A percentile compares a stretch with the other conserved stretches of the same genome.
Evolutionary conservation across 169 alveolate genomes (phyloP).

Genomic region (Theileria equi): DNA sequence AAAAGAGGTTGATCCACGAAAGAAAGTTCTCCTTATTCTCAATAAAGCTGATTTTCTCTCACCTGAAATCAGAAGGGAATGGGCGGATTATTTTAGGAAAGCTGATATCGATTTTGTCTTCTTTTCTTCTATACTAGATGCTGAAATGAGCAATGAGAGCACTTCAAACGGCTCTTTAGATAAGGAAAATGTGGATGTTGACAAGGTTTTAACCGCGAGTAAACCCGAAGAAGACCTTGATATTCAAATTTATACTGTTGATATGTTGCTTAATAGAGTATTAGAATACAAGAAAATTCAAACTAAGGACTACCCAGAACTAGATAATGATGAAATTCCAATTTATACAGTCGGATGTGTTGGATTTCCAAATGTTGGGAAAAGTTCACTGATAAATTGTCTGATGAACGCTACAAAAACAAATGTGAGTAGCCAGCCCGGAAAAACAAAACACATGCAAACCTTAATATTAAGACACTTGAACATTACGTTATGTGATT

Average conservation of each 20-base stretch:
- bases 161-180: not conserved
- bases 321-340: conserved; percentile 20
- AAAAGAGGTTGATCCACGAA: conserved; percentile 85
- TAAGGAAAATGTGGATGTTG: not conserved
- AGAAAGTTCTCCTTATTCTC: conserved; percentile 83
- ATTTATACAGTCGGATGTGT: conserved; percentile 90
- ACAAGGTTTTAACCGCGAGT: conserved; percentile 11
- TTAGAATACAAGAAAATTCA: conserved; percentile 38
- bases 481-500: conserved; percentile 91
- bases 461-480: conserved; percentile 80
- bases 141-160: conserved; percentile 40
- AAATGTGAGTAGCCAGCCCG: conserved; percentile 96
- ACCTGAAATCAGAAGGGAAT: conserved; percentile 84
- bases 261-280: conserved; percentile 59
- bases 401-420: conserved; percentile 90
- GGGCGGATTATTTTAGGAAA: conserved; percentile 88
- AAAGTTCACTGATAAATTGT: conserved; percentile 96
- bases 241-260: conserved; percentile 57
- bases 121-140: conserved; percentile 83
- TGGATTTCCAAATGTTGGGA: conserved; percentile 99
- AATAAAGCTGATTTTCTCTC: conserved; percentile 93
- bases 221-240: conserved; percentile 22
- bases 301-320: conserved; percentile 8
- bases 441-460: conserved; percentile 97
- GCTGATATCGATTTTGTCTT: conserved; percentile 84